Evolutionary conservation across 2,329 filamentous ascomycete species (phyloP).

Genomic region (Chalaropsis ovoidea): DNA sequence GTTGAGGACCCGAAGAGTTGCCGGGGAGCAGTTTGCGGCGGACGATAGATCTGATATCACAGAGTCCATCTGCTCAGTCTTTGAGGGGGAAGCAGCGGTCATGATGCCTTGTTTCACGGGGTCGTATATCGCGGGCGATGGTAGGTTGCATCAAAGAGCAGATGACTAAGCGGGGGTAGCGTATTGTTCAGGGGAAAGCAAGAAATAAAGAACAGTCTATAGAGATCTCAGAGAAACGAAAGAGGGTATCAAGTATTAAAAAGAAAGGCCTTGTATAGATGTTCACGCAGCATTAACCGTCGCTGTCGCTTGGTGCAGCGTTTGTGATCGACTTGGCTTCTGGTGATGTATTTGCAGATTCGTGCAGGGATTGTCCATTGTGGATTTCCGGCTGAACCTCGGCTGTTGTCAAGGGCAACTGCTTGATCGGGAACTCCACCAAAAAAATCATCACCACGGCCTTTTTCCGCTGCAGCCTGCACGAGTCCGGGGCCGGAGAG

Average conservation of each 20-base stretch:
- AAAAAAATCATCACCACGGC: conserved; percentile 16
- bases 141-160: neutral
- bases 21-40: conserved; percentile 21
- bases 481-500: neutral
- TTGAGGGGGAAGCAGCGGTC: conserved; percentile 3
- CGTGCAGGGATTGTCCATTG: conserved; percentile 1
- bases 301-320: neutral
- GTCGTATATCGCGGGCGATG: neutral
- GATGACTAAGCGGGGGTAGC: neutral
- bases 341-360: conserved; percentile 9
- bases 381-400: conserved; percentile 30
- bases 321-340: conserved; percentile 1
- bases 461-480: neutral
- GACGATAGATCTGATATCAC: conserved; percentile 22
- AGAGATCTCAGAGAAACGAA: neutral
- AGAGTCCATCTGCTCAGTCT: conserved; percentile 23
- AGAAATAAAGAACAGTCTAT: conserved; percentile 9
- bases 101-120: neutral
- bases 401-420: conserved; percentile 35
- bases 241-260: neutral
- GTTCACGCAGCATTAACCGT: neutral
- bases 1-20: conserved; percentile 23
- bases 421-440: conserved; percentile 8
- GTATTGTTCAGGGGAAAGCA: neutral
- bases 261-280: neutral